Evolutionary conservation across 2,329 filamentous ascomycete genomes (phyloP).

Genomic region (Ophiostoma fasciatum): DNA sequence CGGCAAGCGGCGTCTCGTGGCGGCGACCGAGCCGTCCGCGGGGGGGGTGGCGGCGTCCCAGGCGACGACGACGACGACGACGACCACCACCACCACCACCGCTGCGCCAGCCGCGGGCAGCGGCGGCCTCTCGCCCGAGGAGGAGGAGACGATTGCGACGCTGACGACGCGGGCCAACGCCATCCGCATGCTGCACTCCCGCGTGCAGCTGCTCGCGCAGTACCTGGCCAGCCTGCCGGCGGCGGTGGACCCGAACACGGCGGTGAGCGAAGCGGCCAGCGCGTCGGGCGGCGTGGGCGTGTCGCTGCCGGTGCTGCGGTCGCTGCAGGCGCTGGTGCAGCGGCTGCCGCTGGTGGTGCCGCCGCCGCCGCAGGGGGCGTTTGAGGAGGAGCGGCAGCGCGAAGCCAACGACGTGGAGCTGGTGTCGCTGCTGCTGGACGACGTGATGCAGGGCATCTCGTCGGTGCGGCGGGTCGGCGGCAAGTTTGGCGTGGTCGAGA

Average conservation of each 20-base stretch:
- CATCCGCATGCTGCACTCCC: constrained; percentile 77
- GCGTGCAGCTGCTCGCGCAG: constrained; percentile 55
- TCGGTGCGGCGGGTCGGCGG: constrained; percentile 59
- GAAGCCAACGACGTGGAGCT: constrained; percentile 77
- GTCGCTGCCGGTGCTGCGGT: constrained; percentile 65
- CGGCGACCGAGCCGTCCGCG: not conserved
- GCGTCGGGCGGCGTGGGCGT: constrained; percentile 18
- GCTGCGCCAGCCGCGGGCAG: constrained; percentile 23
- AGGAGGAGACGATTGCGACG: constrained; percentile 45
- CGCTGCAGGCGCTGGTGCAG: constrained; percentile 72
- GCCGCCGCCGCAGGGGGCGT: constrained; percentile 41
- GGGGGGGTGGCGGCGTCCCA: not conserved
- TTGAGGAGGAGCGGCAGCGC: constrained; percentile 55
- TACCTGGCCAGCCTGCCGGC: constrained; percentile 64
- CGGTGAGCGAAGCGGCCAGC: constrained; percentile 15
- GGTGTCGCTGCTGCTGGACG: constrained; percentile 53
- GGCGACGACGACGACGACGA: constrained; percentile 14
- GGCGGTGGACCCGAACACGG: constrained; percentile 34
- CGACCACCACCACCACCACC: constrained; percentile 7
- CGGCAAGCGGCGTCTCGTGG: constrained; percentile 28
- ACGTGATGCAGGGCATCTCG: constrained; percentile 57
- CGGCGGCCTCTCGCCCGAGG: constrained; percentile 37
- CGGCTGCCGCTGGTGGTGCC: constrained; percentile 73
- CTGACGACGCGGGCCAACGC: constrained; percentile 85
- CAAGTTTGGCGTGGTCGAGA: constrained; percentile 52